These are phyloP conservation scores for Penicillium concentricum DNA, from an alignment of 2,329 filamentous ascomycete species.

Conservation along the genomic window DNA sequence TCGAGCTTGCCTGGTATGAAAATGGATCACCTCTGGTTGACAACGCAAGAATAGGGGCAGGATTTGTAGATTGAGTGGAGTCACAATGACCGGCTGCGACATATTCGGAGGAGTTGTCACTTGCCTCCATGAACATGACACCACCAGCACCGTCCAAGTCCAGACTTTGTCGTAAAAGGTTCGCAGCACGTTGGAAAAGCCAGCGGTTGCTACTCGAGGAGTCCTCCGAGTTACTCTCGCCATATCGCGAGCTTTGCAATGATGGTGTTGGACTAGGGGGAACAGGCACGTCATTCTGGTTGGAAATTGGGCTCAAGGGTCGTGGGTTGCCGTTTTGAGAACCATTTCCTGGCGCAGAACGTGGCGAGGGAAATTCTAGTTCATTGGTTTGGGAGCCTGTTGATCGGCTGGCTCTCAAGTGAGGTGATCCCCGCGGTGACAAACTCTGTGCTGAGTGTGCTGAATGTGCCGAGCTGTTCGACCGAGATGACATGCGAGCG, in stretches of 20 bases:
- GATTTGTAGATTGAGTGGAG: background rate
- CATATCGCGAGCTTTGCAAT: background rate
- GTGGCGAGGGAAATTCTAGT: background rate
- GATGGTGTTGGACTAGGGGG: background rate
- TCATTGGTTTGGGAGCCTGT: background rate
- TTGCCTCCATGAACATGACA: constrained; percentile 12
- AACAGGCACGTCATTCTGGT: background rate
- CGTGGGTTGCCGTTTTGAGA: background rate
- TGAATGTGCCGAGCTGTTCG: background rate
- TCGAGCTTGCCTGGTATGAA: background rate
- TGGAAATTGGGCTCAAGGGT: background rate
- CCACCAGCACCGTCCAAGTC: constrained; percentile 13
- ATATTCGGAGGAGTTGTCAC: constrained; percentile 2
- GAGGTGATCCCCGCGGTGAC: background rate
- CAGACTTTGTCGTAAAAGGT: constrained; percentile 20
- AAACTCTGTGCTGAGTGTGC: background rate
- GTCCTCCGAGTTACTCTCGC: background rate
- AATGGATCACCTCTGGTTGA: constrained; percentile 9
- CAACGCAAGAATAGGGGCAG: constrained; percentile 9
- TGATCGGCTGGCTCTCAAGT: background rate
- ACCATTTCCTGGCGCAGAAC: background rate
- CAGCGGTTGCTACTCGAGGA: constrained; percentile 11
- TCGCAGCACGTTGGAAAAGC: constrained; percentile 21
- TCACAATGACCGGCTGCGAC: constrained; percentile 5
- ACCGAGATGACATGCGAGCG: background rate